These are phyloP conservation scores for Heracleum sosnowskyi DNA, from an alignment of 129 eudicot species.

Conservation along the genomic window DNA sequence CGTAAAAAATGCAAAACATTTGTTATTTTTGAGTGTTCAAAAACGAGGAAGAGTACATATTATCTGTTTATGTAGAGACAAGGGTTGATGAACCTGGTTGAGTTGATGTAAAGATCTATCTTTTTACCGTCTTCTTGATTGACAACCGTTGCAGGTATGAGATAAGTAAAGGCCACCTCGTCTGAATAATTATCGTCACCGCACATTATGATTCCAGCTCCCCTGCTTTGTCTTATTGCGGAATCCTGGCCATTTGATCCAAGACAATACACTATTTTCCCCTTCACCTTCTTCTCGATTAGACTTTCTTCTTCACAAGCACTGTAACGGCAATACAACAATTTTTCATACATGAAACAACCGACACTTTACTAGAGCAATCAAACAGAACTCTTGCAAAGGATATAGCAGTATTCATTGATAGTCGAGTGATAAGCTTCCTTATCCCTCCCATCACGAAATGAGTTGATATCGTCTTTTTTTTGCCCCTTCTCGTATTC, in stretches of 20 bases:
- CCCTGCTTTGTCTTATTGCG: constrained; percentile 20
- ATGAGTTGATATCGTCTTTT: not conserved
- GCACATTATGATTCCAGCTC: constrained; percentile 46
- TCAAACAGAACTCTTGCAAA: not conserved
- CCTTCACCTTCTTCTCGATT: constrained; percentile 43
- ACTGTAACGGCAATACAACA: constrained; percentile 23
- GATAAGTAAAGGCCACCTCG: constrained; percentile 36
- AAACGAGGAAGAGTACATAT: not conserved
- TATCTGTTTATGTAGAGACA: not conserved
- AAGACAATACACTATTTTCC: constrained; percentile 58
- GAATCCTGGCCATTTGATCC: constrained; percentile 39
- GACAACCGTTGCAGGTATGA: constrained; percentile 41
- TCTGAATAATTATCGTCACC: constrained; percentile 2
- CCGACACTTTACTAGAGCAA: not conserved
- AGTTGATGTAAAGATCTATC: constrained; percentile 62
- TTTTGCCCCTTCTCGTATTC: not conserved
- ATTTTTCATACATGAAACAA: not conserved
- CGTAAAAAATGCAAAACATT: not conserved
- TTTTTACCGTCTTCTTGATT: constrained; percentile 24
- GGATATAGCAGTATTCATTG: not conserved
- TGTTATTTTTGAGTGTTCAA: not conserved
- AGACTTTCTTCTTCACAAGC: constrained; percentile 50
- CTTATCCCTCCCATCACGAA: not conserved
- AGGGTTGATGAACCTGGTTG: constrained; percentile 44
- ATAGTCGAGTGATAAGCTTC: not conserved